These are phyloP conservation scores for Suillus weaverae DNA, from an alignment of 768 basidiomycete genomes.

Conservation along the genomic window DNA sequence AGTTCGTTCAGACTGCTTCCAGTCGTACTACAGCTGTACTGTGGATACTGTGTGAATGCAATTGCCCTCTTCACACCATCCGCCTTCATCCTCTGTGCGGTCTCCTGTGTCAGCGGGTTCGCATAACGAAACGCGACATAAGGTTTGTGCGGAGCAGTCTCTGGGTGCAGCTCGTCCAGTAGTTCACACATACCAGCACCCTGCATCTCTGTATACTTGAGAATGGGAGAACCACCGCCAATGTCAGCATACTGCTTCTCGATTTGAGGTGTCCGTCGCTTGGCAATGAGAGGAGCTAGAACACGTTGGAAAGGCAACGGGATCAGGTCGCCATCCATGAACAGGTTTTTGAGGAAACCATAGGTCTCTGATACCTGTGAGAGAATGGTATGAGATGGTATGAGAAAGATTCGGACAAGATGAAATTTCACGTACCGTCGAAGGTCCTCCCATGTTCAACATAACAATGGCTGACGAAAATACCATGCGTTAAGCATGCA, in stretches of 20 bases:
- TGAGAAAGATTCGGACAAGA: slow-evolving; percentile 6
- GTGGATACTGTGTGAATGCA: slow-evolving; percentile 98
- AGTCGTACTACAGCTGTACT: slow-evolving; percentile 97
- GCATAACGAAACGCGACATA: slow-evolving; percentile 98
- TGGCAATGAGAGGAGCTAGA: slow-evolving; percentile 87
- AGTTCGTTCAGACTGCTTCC: slow-evolving; percentile 97
- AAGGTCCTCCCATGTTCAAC: slow-evolving; percentile 99
- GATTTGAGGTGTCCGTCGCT: slow-evolving; percentile 86
- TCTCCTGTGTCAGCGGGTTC: slow-evolving; percentile 81
- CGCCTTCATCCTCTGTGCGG: slow-evolving; percentile 77
- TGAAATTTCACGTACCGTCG: slow-evolving; percentile 61
- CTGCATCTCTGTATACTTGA: slow-evolving; percentile 84
- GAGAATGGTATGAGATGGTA: not conserved
- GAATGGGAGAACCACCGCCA: slow-evolving; percentile 96
- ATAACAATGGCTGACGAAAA: slow-evolving; percentile 76
- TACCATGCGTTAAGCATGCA: slow-evolving; percentile 18
- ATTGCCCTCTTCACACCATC: slow-evolving; percentile 92
- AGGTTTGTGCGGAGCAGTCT: slow-evolving; percentile 91
- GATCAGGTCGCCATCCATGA: slow-evolving; percentile 91
- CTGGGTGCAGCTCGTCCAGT: slow-evolving; percentile 92
- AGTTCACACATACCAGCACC: slow-evolving; percentile 88
- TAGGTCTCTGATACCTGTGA: slow-evolving; percentile 85
- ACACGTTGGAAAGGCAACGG: slow-evolving; percentile 90
- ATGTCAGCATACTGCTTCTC: slow-evolving; percentile 94
- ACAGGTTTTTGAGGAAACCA: slow-evolving; percentile 89